A percentile compares a stretch with the other conserved stretches of the same genome.
phyloP scores from a whole-genome alignment of 345 rosid species.

The Brassica napus region DNA sequence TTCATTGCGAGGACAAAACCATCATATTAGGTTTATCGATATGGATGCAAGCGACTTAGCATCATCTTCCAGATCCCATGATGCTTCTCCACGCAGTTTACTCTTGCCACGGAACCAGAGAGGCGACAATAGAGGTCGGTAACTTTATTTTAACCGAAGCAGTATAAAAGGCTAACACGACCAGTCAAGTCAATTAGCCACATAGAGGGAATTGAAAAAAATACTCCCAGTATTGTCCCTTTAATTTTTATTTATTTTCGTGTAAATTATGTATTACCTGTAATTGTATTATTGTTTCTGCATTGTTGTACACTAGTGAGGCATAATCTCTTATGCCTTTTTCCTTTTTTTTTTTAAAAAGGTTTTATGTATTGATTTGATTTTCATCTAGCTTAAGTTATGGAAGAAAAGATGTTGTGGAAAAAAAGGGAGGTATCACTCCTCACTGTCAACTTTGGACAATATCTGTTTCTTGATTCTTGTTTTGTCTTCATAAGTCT shows the following conservation, averaged over 20 bases:
- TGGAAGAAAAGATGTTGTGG: not conserved
- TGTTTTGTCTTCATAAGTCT: too few relatives aligned
- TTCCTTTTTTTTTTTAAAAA: not conserved
- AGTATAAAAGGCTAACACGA: too few relatives aligned
- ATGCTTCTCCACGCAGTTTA: conserved; percentile 43
- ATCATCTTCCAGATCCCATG: conserved; percentile 42
- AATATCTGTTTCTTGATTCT: too few relatives aligned
- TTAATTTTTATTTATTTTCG: conserved; percentile 16
- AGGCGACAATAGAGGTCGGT: conserved; percentile 45
- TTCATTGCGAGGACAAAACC: conserved; percentile 41
- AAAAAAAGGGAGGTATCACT: not conserved
- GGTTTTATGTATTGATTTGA: conserved; percentile 9
- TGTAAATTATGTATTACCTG: conserved; percentile 37
- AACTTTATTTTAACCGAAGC: conserved; percentile 12
- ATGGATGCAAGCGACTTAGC: conserved; percentile 48
- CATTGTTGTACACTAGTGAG: conserved; percentile 33
- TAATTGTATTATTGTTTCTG: conserved; percentile 30
- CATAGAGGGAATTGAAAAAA: too few relatives aligned
- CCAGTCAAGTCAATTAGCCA: not conserved
- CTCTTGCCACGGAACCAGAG: conserved; percentile 54
- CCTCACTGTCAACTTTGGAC: not conserved
- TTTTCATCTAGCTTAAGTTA: conserved; percentile 10
- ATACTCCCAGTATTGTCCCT: not conserved
- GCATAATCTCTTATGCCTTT: conserved; percentile 15
- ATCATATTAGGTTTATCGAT: conserved; percentile 45